phyloP scores from a whole-genome alignment of 176 grass and related monocot species.

The Secale cereale region DNA sequence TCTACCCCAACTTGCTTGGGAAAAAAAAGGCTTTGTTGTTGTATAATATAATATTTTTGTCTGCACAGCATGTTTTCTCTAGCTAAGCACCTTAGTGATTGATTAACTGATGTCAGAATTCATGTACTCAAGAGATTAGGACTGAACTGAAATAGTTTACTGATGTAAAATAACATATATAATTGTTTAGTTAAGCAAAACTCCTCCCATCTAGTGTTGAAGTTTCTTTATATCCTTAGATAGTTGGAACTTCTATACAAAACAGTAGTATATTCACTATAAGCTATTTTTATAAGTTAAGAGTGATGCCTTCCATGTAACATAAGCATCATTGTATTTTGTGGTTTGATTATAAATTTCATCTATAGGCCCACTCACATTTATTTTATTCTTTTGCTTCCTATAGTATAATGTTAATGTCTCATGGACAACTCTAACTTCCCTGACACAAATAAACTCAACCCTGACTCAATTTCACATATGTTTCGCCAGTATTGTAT shows the following conservation, averaged over 20 bases:
- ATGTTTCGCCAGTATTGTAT: not conserved
- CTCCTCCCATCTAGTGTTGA: not conserved
- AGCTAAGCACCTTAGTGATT: constrained; percentile 1
- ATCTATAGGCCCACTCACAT: not conserved
- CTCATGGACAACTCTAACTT: not conserved
- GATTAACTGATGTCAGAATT: not conserved
- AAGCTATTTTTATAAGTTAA: too few species aligned
- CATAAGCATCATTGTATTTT: not conserved
- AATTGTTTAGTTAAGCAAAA: not conserved
- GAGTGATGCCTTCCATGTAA: not conserved
- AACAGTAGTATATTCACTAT: too few species aligned
- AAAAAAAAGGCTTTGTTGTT: not conserved
- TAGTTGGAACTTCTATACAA: too few species aligned
- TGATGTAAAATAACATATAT: constrained; percentile 11
- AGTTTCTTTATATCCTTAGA: too few species aligned
- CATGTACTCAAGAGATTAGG: not conserved
- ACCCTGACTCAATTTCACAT: not conserved
- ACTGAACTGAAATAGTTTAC: constrained; percentile 21
- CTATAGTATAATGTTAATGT: too few species aligned
- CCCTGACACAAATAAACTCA: not conserved
- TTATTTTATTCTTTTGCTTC: not conserved
- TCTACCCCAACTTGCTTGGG: not conserved
- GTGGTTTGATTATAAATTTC: not conserved
- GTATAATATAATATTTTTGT: not conserved
- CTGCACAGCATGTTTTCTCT: not conserved